Evolutionary conservation across 306 rosid genomes (phyloP), one percentile per base, ranked within the genome.

Genomic region (Lathyrus aphaca): DNA sequence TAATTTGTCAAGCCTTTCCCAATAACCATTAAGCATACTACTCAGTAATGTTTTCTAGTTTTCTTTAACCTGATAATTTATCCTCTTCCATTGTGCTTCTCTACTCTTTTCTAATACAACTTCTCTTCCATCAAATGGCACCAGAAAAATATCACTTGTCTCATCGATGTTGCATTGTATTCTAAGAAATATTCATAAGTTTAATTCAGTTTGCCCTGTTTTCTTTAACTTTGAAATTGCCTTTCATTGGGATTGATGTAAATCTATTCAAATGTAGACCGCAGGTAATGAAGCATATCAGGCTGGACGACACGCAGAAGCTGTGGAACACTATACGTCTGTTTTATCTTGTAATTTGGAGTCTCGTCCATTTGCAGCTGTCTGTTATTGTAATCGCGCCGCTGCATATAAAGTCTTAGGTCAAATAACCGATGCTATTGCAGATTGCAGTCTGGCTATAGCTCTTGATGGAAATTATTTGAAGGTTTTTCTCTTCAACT

Each of bases 231-330:
- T 51, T 17, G 32, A 66, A 65, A 43, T 45, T 66, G 48, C 21
- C 67, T 64, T 39, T 58, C 30, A 68, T 59, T 39, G 17, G 27
- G 60, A 44, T 51, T 76, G 73, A 65, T 61, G 61, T 66, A 14
- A 63, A 75, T 74, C 19, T 21, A 25, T 68, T 82, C 56, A 71
- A 79, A 48, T 77, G 72, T 74, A 94, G 99, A 77, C 83, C 71
- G 92, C 95, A 65, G 99, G 99, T 66, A 94, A 94, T 87, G 95
- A 91, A 84, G 99, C 99, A 66, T 94, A 86, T 89, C 97, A 87
- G 81, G 86, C 81, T 16, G 96, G 99, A 72, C 82, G 87, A 74
- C 86, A 84, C 66, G 54, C 85, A 23, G 95, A 89, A 73, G 99
- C 99, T 56, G 88, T 94, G 77, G 97, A 94, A 62, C 87, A 80